Percentiles rank a stretch among this genome's conserved stretches.
These are phyloP conservation scores for Tolypocladium inflatum DNA, from an alignment of 2,329 filamentous ascomycete genomes.

Conservation along the genomic window DNA sequence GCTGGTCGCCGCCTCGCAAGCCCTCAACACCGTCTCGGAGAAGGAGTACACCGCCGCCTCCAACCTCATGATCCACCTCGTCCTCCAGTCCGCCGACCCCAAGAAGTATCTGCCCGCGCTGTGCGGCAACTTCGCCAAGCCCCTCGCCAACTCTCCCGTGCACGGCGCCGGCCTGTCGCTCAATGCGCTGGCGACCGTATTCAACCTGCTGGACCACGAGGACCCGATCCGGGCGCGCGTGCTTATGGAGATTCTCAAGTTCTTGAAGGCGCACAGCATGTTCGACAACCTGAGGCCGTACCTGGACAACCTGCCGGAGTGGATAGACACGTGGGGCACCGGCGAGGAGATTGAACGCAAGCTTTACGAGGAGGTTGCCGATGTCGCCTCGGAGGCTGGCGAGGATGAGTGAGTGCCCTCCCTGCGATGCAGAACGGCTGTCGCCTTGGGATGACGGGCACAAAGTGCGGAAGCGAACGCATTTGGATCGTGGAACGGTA, in stretches of 20 bases:
- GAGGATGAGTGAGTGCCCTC: constrained; percentile 57
- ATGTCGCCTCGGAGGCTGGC: constrained; percentile 68
- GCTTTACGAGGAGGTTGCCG: constrained; percentile 73
- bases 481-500: neutral
- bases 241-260: constrained; percentile 77
- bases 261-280: constrained; percentile 64
- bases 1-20: constrained; percentile 69
- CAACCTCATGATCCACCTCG: constrained; percentile 91
- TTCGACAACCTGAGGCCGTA: constrained; percentile 81
- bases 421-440: neutral
- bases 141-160: constrained; percentile 73
- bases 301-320: constrained; percentile 70
- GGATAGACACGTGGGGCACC: constrained; percentile 76
- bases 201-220: constrained; percentile 77
- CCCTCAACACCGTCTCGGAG: constrained; percentile 79
- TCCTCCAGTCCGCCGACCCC: constrained; percentile 75
- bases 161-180: constrained; percentile 82
- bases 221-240: constrained; percentile 83
- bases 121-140: constrained; percentile 82
- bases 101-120: constrained; percentile 80
- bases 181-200: constrained; percentile 86
- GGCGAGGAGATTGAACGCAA: constrained; percentile 76
- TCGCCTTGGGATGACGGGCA: neutral
- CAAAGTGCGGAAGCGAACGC: neutral
- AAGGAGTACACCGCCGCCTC: constrained; percentile 95